Evolutionary conservation across 2,329 filamentous ascomycete species (phyloP).

Genomic region (Verticillium klebahnii): DNA sequence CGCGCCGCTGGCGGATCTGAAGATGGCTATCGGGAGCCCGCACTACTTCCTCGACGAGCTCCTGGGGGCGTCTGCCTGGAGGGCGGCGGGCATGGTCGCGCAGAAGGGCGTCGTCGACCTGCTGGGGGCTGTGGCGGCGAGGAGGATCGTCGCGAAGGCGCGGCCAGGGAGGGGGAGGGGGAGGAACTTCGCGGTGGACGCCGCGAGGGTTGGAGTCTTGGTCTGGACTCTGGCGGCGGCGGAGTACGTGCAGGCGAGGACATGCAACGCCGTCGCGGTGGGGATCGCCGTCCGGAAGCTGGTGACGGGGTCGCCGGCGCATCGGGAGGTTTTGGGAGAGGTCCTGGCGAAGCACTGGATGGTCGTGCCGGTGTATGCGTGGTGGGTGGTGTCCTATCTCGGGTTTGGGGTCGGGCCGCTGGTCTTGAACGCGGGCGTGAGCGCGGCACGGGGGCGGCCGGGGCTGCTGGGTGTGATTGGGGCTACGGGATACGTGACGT

Average conservation of each 20-base stretch:
- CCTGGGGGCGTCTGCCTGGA: conserved; percentile 13
- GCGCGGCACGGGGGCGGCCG: conserved; percentile 1
- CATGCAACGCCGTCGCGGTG: conserved; percentile 20
- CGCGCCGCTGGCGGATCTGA: conserved; percentile 28
- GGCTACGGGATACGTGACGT: conserved; percentile 16
- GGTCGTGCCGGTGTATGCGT: background rate
- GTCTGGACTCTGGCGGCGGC: conserved; percentile 19
- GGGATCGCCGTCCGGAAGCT: conserved; percentile 19
- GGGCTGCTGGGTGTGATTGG: conserved; percentile 10
- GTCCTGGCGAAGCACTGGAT: background rate
- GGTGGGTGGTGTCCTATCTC: background rate
- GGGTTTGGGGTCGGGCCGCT: conserved; percentile 1
- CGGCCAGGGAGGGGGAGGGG: background rate
- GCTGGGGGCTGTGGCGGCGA: conserved; percentile 4
- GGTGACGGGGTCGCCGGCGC: background rate
- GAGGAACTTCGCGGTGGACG: conserved; percentile 1
- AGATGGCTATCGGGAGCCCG: conserved; percentile 28
- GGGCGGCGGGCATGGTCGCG: conserved; percentile 10
- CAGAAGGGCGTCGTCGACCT: conserved; percentile 15
- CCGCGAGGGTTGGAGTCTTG: conserved; percentile 1
- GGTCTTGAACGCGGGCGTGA: background rate
- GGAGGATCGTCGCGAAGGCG: background rate
- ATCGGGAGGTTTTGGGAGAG: background rate
- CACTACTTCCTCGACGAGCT: conserved; percentile 26
- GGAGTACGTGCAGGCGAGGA: conserved; percentile 24